A percentile compares a stretch with the other conserved stretches of the same genome.
Evolutionary conservation across 1,139 yeast genomes (phyloP).

Genomic region (Nakaseomyces sp.): DNA sequence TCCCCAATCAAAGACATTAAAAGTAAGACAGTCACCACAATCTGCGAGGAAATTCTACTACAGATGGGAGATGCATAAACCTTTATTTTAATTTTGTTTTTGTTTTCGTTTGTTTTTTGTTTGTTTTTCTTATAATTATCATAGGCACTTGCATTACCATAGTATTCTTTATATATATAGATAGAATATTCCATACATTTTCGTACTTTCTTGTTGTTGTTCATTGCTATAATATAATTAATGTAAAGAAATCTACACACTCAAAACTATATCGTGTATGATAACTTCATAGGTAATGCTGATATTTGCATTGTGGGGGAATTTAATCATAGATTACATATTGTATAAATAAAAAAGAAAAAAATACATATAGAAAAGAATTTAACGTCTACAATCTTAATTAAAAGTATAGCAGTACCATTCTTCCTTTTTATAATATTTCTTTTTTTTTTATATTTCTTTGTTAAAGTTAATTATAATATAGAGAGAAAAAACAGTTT

Average conservation of each 20-base stretch:
- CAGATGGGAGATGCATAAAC: neutral
- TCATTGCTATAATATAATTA: too few species aligned
- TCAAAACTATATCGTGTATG: too few species aligned
- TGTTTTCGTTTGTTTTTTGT: neutral
- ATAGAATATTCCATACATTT: neutral
- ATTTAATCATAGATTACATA: neutral
- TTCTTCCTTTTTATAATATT: too few species aligned
- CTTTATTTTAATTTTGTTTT: neutral
- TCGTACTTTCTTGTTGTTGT: too few species aligned
- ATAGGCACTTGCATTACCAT: too few species aligned
- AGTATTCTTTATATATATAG: neutral
- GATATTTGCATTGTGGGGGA: too few species aligned
- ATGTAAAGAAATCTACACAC: too few species aligned
- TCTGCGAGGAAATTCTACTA: neutral
- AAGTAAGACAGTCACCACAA: slow-evolving; percentile 2
- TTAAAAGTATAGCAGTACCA: neutral
- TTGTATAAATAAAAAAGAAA: neutral
- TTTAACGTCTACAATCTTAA: neutral
- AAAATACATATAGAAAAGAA: too few species aligned
- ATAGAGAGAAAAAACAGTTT: slow-evolving; percentile 4
- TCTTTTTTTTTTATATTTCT: neutral
- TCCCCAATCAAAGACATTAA: slow-evolving; percentile 1
- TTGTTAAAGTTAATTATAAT: slow-evolving; percentile 2
- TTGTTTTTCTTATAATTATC: neutral
- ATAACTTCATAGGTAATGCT: too few species aligned